These are phyloP conservation scores for Candida maris DNA, from an alignment of 805 yeast species.

Conservation along the genomic window DNA sequence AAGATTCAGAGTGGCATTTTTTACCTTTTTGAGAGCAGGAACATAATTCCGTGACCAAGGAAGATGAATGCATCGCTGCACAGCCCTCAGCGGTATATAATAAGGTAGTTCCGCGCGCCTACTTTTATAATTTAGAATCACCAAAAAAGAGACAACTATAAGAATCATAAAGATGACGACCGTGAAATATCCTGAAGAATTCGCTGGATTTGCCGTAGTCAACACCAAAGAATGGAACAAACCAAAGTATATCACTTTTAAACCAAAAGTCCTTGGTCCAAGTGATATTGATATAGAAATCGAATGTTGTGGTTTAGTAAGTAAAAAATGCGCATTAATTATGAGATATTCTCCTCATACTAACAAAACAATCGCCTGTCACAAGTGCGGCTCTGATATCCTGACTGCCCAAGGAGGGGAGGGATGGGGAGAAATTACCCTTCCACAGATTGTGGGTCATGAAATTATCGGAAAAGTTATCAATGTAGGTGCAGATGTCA, in stretches of 20 bases:
- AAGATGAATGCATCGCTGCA: no score
- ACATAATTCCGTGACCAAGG: not conserved
- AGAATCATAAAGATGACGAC: slow-evolving; percentile 11
- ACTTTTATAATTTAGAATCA: not conserved
- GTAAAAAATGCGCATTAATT: slow-evolving; percentile 1
- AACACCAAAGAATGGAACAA: slow-evolving; percentile 51
- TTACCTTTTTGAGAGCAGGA: not conserved
- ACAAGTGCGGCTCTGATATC: slow-evolving; percentile 61
- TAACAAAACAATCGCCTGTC: not conserved
- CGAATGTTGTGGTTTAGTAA: slow-evolving; percentile 53
- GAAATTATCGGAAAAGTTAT: slow-evolving; percentile 42
- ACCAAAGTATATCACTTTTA: slow-evolving; percentile 48
- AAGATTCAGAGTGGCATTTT: no score
- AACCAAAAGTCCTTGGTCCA: slow-evolving; percentile 43
- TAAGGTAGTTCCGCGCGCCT: no score
- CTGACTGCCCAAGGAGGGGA: slow-evolving; percentile 47
- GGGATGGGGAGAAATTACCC: slow-evolving; percentile 43
- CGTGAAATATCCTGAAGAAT: slow-evolving; percentile 48
- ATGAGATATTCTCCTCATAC: not conserved
- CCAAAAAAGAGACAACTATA: not conserved
- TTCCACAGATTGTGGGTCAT: slow-evolving; percentile 49
- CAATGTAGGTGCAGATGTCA: slow-evolving; percentile 35
- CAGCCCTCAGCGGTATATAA: no score
- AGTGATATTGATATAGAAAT: slow-evolving; percentile 54
- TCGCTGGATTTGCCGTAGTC: slow-evolving; percentile 54